Evolutionary conservation across 2,329 filamentous ascomycete species (phyloP), one percentile per base, ranked within the genome.

Genomic region (Venturiaceae sp.): DNA sequence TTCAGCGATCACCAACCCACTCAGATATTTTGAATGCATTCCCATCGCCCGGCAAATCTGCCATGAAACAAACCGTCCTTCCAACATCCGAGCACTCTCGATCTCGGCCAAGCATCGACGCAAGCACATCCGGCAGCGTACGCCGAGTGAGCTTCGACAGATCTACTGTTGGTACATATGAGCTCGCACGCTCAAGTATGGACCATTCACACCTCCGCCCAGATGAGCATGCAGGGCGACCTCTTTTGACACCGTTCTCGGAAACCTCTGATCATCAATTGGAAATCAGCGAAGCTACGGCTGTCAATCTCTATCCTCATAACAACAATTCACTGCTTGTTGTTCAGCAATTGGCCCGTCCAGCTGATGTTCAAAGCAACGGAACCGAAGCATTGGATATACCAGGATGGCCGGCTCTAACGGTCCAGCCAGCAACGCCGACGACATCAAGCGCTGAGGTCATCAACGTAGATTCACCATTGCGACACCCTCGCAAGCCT

Each of bases 251-350:
- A 1, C 75, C 75, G 0, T 77, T 77, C 69, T 66, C 82, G 68
- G 59, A 76, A 71, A 62, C 71, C 70, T 62, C 79, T 63, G 63
- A 74, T 46, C 81, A 76, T 1, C 69, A 72, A 1, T 70, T 81
- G 11, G 83, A 86, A 68, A 77, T 86, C 56, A 80, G 76, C 60
- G 82, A 86, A 66, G 83, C 83, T 9, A 83, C 75, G 44, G 81
- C 81, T 11, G 75, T 86, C 14, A 80, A 75, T 60, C 77, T 85
- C 34, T 85, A 80, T 61, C 78, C 83, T 2, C 83, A 86, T 68
- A 83, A 83, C 67, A 86, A 86, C 62, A 72, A 81, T 46, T 85
- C 82, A 6, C 69, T 86, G 5, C 71, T 85, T n/a, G 69, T 86
- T n/a, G 80, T 86, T n/a, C 80, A 86, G 63, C 78, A 82, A 58